These are phyloP conservation scores for Yarrowia sp. DNA, from an alignment of 805 yeast species.

Conservation along the genomic window DNA sequence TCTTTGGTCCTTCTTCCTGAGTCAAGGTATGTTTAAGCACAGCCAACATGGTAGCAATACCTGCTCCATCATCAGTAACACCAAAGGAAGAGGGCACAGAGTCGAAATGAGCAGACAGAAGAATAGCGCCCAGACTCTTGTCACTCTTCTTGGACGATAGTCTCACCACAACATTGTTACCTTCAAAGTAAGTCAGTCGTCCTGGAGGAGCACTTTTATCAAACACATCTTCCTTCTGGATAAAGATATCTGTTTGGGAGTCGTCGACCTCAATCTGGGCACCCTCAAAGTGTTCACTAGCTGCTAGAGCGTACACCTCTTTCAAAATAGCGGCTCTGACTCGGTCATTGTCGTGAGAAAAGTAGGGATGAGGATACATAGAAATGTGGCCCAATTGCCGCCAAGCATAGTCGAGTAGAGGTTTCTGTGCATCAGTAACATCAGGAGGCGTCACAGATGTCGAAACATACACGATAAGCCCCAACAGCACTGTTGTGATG, in stretches of 20 bases:
- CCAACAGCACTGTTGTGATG: slow-evolving; percentile 3
- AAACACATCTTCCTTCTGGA: slow-evolving; percentile 50
- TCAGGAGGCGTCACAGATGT: neutral
- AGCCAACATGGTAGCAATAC: slow-evolving; percentile 77
- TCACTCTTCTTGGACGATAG: slow-evolving; percentile 36
- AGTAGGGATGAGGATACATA: slow-evolving; percentile 68
- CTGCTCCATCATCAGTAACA: slow-evolving; percentile 90
- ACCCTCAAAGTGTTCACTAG: slow-evolving; percentile 34
- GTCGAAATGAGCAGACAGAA: slow-evolving; percentile 77
- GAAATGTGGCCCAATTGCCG: slow-evolving; percentile 68
- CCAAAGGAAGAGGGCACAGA: slow-evolving; percentile 86
- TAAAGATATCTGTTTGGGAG: slow-evolving; percentile 47
- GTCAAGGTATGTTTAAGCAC: slow-evolving; percentile 51
- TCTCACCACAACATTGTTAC: slow-evolving; percentile 75
- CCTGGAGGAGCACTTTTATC: slow-evolving; percentile 40
- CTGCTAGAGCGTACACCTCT: slow-evolving; percentile 44
- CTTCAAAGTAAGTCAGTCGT: slow-evolving; percentile 71
- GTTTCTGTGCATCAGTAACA: slow-evolving; percentile 1
- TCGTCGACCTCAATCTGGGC: slow-evolving; percentile 44
- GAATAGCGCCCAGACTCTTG: slow-evolving; percentile 54
- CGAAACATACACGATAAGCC: slow-evolving; percentile 2
- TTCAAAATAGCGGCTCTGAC: slow-evolving; percentile 65
- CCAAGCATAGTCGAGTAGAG: slow-evolving; percentile 52
- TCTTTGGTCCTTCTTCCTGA: slow-evolving; percentile 47
- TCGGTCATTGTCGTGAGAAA: slow-evolving; percentile 69